phyloP scores from a whole-genome alignment of 108 stramenopile genomes.

The Halocafeteria seosinensis region DNA sequence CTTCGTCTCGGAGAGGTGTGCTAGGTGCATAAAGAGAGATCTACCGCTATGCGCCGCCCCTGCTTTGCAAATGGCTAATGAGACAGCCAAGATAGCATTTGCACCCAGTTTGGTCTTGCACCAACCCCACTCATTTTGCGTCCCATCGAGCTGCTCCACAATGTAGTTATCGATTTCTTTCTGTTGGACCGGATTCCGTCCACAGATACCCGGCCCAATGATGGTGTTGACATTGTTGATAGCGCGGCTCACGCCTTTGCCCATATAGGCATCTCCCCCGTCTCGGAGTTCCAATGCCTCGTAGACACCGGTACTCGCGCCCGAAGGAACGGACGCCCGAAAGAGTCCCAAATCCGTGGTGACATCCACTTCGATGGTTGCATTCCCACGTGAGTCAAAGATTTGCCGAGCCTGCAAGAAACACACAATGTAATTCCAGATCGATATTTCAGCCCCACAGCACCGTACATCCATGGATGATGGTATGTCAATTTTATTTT shows the following conservation, averaged over 20 bases:
- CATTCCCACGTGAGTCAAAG: conserved; percentile 95
- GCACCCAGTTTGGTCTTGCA: conserved; percentile 80
- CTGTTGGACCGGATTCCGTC: conserved; percentile 78
- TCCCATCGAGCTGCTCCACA: conserved; percentile 63
- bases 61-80: conserved; percentile 86
- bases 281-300: conserved; percentile 94
- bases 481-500: no score
- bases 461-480: no score
- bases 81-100: conserved; percentile 97
- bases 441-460: no score
- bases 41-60: conserved; percentile 86
- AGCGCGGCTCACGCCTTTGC: conserved; percentile 83
- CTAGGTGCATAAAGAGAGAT: conserved; percentile 97
- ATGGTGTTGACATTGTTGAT: conserved; percentile 80
- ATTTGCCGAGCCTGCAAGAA: conserved; percentile 74
- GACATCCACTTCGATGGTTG: conserved; percentile 81
- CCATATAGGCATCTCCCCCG: conserved; percentile 82
- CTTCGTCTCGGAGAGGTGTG: conserved; percentile 84
- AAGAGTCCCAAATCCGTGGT: conserved; percentile 6
- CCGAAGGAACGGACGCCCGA: conserved; percentile 79
- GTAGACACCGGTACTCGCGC: conserved; percentile 83
- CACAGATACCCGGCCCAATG: conserved; percentile 66
- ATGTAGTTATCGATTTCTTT: conserved; percentile 74
- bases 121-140: conserved; percentile 44
- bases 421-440: no score